These are phyloP conservation scores for Kalmusia sp. DNA, from an alignment of 2,329 filamentous ascomycete species.

Conservation along the genomic window DNA sequence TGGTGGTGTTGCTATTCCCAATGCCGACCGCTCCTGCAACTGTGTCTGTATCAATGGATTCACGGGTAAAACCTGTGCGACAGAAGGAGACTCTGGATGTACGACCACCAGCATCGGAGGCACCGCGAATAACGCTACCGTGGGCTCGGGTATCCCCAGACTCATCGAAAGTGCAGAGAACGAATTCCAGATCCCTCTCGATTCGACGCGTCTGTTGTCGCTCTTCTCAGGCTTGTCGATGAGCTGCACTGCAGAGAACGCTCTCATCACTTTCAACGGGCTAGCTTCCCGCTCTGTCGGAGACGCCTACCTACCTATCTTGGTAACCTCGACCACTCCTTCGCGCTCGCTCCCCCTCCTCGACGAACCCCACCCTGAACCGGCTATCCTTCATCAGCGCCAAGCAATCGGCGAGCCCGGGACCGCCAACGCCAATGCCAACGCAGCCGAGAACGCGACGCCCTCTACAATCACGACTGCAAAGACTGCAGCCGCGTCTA, in stretches of 20 bases:
- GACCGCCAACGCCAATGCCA: constrained; percentile 34
- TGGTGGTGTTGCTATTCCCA: constrained; percentile 77
- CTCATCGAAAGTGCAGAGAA: constrained; percentile 69
- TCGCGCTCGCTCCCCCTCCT: constrained; percentile 32
- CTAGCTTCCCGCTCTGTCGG: constrained; percentile 39
- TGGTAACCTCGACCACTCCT: constrained; percentile 26
- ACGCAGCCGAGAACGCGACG: constrained; percentile 10
- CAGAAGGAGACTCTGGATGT: constrained; percentile 60
- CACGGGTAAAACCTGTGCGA: constrained; percentile 68
- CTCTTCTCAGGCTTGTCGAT: constrained; percentile 78
- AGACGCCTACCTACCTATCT: constrained; percentile 22
- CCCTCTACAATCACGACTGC: constrained; percentile 15
- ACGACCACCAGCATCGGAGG: constrained; percentile 57
- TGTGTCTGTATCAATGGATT: constrained; percentile 93
- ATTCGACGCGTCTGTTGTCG: constrained; percentile 71
- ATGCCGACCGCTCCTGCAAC: constrained; percentile 69
- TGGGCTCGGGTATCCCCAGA: constrained; percentile 79
- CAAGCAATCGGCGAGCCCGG: constrained; percentile 43
- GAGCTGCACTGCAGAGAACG: constrained; percentile 85
- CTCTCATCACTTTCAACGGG: constrained; percentile 81
- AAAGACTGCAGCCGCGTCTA: constrained; percentile 23
- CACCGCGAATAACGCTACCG: constrained; percentile 66
- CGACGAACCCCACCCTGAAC: constrained; percentile 28
- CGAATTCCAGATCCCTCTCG: constrained; percentile 80
- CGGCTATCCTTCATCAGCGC: constrained; percentile 20